Conservation (phyloP, 495 filamentous ascomycete genomes). For the Daldinia caldariorum region DNA sequence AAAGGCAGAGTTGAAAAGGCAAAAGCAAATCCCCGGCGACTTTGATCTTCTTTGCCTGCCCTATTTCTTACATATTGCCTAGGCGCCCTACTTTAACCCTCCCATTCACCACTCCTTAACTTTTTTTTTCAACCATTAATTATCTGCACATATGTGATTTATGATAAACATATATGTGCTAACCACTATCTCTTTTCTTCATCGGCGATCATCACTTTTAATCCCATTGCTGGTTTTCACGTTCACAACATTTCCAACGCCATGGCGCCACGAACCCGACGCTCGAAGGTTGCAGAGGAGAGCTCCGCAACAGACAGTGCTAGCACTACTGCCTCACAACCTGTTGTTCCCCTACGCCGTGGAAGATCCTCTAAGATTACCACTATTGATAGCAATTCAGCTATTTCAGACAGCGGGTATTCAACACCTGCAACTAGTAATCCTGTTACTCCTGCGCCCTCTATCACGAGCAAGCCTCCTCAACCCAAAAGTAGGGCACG, state of each 20-base stretch:
- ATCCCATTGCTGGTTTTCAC: not conserved
- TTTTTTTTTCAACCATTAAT: not conserved
- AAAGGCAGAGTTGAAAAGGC: not conserved
- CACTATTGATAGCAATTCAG: slow-evolving; percentile 23
- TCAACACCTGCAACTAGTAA: slow-evolving; percentile 83
- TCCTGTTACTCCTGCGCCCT: slow-evolving; percentile 64
- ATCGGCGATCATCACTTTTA: not conserved
- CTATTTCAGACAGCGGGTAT: slow-evolving; percentile 66
- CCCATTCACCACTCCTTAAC: not conserved
- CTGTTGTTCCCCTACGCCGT: not conserved
- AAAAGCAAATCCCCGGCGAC: no score
- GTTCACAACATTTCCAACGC: not conserved
- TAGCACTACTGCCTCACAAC: not conserved
- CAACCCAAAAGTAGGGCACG: slow-evolving; percentile 11
- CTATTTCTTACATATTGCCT: not conserved
- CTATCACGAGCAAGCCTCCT: slow-evolving; percentile 25
- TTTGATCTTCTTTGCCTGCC: not conserved
- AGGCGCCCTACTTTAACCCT: not conserved
- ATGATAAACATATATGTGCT: not conserved
- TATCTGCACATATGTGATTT: not conserved
- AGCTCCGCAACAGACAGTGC: not conserved
- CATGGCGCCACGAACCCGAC: slow-evolving; percentile 42
- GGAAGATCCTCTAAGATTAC: slow-evolving; percentile 8
- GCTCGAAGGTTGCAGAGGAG: slow-evolving; percentile 19
- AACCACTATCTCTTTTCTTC: not conserved